These are phyloP conservation scores for Saturnispora gosingensis DNA, from an alignment of 805 yeast species.

Conservation along the genomic window DNA sequence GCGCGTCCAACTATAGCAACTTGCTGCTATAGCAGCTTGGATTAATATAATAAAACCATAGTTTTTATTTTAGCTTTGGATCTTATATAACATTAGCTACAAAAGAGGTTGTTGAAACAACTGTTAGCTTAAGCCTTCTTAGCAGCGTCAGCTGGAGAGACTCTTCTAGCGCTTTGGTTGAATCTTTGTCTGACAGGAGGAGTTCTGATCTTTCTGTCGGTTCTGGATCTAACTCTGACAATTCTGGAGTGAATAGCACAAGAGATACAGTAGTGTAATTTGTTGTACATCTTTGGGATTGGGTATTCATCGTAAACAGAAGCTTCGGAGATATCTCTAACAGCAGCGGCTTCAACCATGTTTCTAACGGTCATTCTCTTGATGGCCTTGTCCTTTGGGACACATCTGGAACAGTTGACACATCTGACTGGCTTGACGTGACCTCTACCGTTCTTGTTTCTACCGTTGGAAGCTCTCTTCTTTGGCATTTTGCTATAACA, in stretches of 20 bases:
- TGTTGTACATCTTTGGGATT: constrained; percentile 98
- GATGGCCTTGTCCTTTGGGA: constrained; percentile 99
- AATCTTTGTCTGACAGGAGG: constrained; percentile 99
- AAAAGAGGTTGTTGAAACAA: constrained; percentile 1
- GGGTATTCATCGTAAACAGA: constrained; percentile 99
- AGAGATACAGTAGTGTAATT: constrained; percentile 99
- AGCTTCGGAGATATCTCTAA: constrained; percentile 99
- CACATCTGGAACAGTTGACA: constrained; percentile 99
- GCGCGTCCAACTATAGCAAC: no score
- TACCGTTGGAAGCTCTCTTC: constrained; percentile 99
- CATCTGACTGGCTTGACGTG: constrained; percentile 99
- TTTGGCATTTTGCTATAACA: constrained; percentile 74
- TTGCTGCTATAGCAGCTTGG: no score
- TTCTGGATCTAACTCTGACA: constrained; percentile 99
- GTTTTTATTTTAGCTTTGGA: not conserved
- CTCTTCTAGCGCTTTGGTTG: constrained; percentile 83
- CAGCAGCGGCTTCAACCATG: constrained; percentile 99
- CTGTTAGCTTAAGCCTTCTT: constrained; percentile 56
- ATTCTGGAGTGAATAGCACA: constrained; percentile 99
- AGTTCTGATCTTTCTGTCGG: constrained; percentile 97
- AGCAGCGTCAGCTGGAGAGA: constrained; percentile 96
- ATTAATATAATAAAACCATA: not conserved
- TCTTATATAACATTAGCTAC: constrained; percentile 1
- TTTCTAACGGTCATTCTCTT: constrained; percentile 99
- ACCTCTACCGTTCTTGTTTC: constrained; percentile 99